Evolutionary conservation across 2,329 filamentous ascomycete species (phyloP).

Genomic region (Blumeriella jaapii): DNA sequence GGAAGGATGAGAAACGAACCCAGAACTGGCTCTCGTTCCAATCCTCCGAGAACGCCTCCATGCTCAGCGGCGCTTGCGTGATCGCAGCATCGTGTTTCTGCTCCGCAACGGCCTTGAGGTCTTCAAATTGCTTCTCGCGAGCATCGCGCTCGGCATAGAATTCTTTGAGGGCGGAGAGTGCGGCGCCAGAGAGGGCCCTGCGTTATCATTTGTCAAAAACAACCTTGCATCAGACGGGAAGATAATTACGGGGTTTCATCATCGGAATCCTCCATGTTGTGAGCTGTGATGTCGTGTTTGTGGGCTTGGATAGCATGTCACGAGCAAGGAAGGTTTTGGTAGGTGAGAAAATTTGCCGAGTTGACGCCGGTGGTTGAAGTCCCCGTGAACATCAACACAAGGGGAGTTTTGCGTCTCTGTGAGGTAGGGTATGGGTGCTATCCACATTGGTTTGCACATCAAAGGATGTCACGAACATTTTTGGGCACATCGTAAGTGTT

Average conservation of each 20-base stretch:
- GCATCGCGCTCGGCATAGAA: constrained; percentile 66
- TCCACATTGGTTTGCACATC: not conserved
- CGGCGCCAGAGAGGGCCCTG: constrained; percentile 52
- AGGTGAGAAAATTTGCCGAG: constrained; percentile 8
- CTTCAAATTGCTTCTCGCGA: constrained; percentile 53
- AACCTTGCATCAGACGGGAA: not conserved
- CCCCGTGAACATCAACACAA: too few relatives aligned
- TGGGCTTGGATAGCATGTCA: not conserved
- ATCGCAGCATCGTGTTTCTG: constrained; percentile 30
- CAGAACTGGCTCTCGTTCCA: constrained; percentile 82
- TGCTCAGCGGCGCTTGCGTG: constrained; percentile 33
- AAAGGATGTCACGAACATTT: too few relatives aligned
- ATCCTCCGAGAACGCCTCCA: constrained; percentile 66
- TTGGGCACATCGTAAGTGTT: too few relatives aligned
- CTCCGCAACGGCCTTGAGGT: constrained; percentile 51
- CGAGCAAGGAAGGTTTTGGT: not conserved
- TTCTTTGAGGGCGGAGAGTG: constrained; percentile 57
- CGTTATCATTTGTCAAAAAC: not conserved
- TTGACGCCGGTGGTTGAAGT: not conserved
- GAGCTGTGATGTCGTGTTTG: not conserved
- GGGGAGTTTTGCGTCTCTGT: not conserved
- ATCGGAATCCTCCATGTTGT: constrained; percentile 13
- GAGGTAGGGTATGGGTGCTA: not conserved
- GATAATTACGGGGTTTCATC: constrained; percentile 14
- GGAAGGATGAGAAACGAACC: constrained; percentile 37